A percentile compares a stretch with the other conserved stretches of the same genome.
Conservation (phyloP, 2,329 filamentous ascomycete species). For the Parasarocladium wereldwijsianum region DNA sequence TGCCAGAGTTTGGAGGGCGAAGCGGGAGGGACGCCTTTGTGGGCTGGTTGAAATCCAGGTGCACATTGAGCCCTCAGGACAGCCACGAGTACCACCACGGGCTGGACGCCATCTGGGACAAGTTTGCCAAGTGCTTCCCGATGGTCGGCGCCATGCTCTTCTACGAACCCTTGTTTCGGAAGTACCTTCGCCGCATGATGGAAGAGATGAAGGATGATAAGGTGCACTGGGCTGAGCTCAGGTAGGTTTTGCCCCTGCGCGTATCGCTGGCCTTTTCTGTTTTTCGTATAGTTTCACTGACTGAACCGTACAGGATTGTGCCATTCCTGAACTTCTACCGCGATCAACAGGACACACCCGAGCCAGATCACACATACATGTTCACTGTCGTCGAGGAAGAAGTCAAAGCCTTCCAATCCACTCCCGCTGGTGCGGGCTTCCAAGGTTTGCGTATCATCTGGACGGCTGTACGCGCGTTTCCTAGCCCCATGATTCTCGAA, state of each 20-base stretch:
- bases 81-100: constrained; percentile 70
- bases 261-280: too few relatives aligned
- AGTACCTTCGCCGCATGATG: constrained; percentile 60
- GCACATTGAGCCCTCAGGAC: constrained; percentile 57
- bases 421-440: constrained; percentile 57
- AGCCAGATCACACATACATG: constrained; percentile 53
- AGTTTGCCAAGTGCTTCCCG: constrained; percentile 62
- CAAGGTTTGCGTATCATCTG: constrained; percentile 80
- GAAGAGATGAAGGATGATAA: constrained; percentile 63
- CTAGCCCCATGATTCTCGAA: constrained; percentile 53
- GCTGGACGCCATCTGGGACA: constrained; percentile 69
- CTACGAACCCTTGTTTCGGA: constrained; percentile 81
- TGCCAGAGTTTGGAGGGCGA: constrained; percentile 54
- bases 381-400: constrained; percentile 66
- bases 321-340: constrained; percentile 60
- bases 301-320: constrained; percentile 40
- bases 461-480: constrained; percentile 54
- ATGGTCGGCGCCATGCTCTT: constrained; percentile 62
- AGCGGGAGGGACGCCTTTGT: constrained; percentile 60
- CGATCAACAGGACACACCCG: constrained; percentile 47
- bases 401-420: constrained; percentile 57
- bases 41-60: constrained; percentile 60
- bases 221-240: constrained; percentile 71
- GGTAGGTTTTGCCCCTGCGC: constrained; percentile 23
- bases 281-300: too few relatives aligned